A percentile compares a stretch with the other conserved stretches of the same genome.
phyloP scores from a whole-genome alignment of 2,329 filamentous ascomycete genomes.

The Phialophora verrucosa region DNA sequence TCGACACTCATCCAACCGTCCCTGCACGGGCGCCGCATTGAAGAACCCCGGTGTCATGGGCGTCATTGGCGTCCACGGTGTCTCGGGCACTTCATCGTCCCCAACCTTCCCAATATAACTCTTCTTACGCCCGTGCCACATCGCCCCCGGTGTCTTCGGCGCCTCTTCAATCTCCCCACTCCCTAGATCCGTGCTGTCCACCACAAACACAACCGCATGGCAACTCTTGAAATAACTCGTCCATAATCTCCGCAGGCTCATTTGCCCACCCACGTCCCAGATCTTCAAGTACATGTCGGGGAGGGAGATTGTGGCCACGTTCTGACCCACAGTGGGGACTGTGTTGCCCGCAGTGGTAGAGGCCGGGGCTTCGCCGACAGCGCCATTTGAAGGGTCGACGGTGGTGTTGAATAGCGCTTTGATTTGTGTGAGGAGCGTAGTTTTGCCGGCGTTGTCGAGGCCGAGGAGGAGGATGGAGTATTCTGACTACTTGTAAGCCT shows the following conservation, averaged over 20 bases:
- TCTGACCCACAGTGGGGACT: constrained; percentile 95
- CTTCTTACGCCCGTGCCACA: constrained; percentile 38
- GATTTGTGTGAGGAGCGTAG: constrained; percentile 95
- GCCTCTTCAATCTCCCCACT: constrained; percentile 64
- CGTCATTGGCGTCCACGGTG: constrained; percentile 46
- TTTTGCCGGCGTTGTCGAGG: constrained; percentile 98
- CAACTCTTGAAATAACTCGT: constrained; percentile 93
- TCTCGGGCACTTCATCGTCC: constrained; percentile 43
- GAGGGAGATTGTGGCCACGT: constrained; percentile 87
- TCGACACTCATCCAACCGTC: constrained; percentile 83
- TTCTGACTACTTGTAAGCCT: constrained; percentile 60
- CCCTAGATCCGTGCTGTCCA: constrained; percentile 92
- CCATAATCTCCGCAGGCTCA: constrained; percentile 87
- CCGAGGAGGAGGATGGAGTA: constrained; percentile 97
- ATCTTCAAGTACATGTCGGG: constrained; percentile 97
- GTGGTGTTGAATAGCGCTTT: constrained; percentile 78
- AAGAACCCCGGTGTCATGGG: constrained; percentile 44
- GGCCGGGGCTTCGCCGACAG: constrained; percentile 50
- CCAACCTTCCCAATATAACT: constrained; percentile 37
- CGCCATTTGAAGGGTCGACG: constrained; percentile 43
- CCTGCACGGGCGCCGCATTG: constrained; percentile 41
- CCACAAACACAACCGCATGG: constrained; percentile 97
- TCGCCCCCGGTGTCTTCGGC: constrained; percentile 27
- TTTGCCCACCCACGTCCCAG: constrained; percentile 96
- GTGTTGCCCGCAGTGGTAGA: constrained; percentile 76